Conservation (phyloP, 352 stramenopile genomes). For the Thalassiosira ordinaria region DNA sequence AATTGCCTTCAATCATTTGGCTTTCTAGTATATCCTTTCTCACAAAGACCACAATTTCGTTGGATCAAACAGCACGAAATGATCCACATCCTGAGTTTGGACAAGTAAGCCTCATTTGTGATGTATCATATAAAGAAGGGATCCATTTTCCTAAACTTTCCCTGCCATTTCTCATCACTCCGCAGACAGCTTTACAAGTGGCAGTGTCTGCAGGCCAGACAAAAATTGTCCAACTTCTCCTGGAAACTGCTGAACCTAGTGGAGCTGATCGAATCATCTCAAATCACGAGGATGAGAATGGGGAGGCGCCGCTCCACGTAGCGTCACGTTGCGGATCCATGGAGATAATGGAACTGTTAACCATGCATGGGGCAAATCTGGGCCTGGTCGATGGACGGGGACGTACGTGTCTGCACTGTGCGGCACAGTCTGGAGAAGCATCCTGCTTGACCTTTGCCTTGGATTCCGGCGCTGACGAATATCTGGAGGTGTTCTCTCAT, state of each 20-base stretch:
- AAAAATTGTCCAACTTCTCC: slow-evolving; percentile 51
- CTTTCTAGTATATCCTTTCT: too few species aligned
- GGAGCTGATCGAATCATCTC: slow-evolving; percentile 50
- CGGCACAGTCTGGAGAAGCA: slow-evolving; percentile 31
- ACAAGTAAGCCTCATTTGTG: slow-evolving; percentile 9
- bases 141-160: too few species aligned
- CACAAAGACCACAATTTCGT: too few species aligned
- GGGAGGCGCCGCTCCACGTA: slow-evolving; percentile 59
- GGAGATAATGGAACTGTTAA: slow-evolving; percentile 49
- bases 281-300: slow-evolving; percentile 60
- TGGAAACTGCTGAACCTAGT: slow-evolving; percentile 44
- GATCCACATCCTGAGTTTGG: slow-evolving; percentile 63
- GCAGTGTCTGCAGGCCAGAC: slow-evolving; percentile 52
- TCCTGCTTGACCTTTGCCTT: slow-evolving; percentile 45
- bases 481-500: slow-evolving; percentile 46
- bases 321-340: slow-evolving; percentile 43
- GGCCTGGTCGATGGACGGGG: slow-evolving; percentile 48
- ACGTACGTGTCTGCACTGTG: slow-evolving; percentile 56
- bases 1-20: too few species aligned
- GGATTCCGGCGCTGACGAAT: slow-evolving; percentile 52
- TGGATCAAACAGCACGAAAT: slow-evolving; percentile 42
- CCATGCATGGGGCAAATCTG: slow-evolving; percentile 52
- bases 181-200: slow-evolving; percentile 50
- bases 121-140: too few species aligned
- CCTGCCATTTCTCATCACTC: too few species aligned